Evolutionary conservation across 805 yeast species (phyloP).

Genomic region (Cyberlindnera samutprakarnensis): DNA sequence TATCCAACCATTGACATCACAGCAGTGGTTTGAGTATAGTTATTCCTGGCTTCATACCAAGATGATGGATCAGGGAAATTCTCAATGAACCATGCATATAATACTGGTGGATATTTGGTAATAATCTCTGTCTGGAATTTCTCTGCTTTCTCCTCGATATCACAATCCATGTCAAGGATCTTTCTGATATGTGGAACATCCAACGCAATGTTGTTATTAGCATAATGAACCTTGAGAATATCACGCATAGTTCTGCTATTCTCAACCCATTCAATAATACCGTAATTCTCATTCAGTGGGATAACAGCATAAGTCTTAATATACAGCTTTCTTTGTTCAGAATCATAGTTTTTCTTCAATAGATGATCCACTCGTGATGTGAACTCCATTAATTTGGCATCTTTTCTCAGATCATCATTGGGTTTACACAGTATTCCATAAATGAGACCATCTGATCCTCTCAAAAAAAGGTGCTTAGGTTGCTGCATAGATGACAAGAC

Average conservation of each 20-base stretch:
- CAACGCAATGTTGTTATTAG: conserved; percentile 30
- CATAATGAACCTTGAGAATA: conserved; percentile 40
- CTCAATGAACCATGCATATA: conserved; percentile 83
- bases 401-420: conserved; percentile 89
- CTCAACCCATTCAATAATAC: conserved; percentile 86
- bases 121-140: conserved; percentile 27
- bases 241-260: conserved; percentile 66
- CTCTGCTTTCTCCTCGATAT: conserved; percentile 25
- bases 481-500: conserved; percentile 78
- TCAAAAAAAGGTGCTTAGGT: conserved; percentile 69
- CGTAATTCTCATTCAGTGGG: conserved; percentile 79
- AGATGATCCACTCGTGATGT: conserved; percentile 80
- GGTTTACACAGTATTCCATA: conserved; percentile 79
- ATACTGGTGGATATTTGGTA: conserved; percentile 50
- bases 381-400: conserved; percentile 86
- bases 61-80: conserved; percentile 82
- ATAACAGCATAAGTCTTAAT: conserved; percentile 84
- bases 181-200: conserved; percentile 21
- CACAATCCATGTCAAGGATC: conserved; percentile 20
- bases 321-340: conserved; percentile 61
- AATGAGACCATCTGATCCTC: conserved; percentile 70
- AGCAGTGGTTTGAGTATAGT: conserved; percentile 73
- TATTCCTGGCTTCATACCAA: conserved; percentile 78
- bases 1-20: conserved; percentile 98
- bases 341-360: conserved; percentile 56